Base-by-base conservation (phyloP, 306 rosid genomes). In the barrel medic (Medicago truncatula) region DNA sequence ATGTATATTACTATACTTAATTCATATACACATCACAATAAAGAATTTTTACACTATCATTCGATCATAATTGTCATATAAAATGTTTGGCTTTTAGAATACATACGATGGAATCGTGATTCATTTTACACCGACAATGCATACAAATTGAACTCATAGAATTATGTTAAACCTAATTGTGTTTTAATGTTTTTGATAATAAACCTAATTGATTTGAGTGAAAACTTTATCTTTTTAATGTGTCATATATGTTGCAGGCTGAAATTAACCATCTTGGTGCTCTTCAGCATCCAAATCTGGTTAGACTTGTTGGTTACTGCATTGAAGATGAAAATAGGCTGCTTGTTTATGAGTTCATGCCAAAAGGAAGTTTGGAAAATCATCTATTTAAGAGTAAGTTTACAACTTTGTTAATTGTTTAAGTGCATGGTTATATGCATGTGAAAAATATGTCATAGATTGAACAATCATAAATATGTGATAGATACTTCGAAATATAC, bases 321-420 rank as follows among this genome's bases (percentile, higher is more conserved):
- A 89, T 74, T 7, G 96, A 92, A 71, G 85, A 66, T 68, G 84
- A 86, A 16, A 83, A 91, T 38, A 85, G 92, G 79, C 14, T 87
- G 6, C 85, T 92, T 1, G 96, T 89, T 0, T 89, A 92, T 14
- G 96, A 92, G 84, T 89, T 82, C 20, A 76, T 91, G 85, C 74
- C 84, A 31, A 80, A 88, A 39, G 97, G 97, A 78, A 91, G 95
- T 87, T 71, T 89, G 72, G 96, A 92, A 53, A 77, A 85, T 46
- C 92, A 91, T 44, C 9, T 77, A 7, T 77, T 77, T 17, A 47
- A 2, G 9, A 46, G 81, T 77, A 84, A 67, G 88, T n/a, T 0
- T 23, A 44, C 43, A 17, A 40, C 17, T 44, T 44, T 44, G 3
- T 10, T 44, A 44, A 9, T 2, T 11, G 1, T 44, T 11, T 0